Evolutionary conservation across 2,329 filamentous ascomycete species (phyloP).

Genomic region (Claviceps africana): DNA sequence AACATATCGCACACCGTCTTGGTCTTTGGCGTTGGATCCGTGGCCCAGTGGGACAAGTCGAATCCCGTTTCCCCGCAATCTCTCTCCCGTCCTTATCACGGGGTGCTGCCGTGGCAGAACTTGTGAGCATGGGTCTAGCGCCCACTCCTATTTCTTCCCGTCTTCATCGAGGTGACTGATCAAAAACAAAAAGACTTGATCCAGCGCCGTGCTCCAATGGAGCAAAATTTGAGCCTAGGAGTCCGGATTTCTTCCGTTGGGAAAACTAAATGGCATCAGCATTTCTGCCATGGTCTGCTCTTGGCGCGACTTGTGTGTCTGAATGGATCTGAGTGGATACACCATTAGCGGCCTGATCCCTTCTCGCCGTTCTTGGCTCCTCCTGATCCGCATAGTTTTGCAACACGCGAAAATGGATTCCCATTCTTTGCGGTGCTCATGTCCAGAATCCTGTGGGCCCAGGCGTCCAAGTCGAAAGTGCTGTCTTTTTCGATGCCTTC

Average conservation of each 20-base stretch:
- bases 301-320: neutral
- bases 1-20: neutral
- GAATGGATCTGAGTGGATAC: too few relatives aligned
- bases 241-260: neutral
- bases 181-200: neutral
- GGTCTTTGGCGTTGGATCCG: neutral
- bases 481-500: neutral
- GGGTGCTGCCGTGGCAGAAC: neutral
- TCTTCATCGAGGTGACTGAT: neutral
- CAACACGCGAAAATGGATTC: neutral
- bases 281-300: neutral
- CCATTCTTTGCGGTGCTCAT: neutral
- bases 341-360: neutral
- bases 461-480: neutral
- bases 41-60: neutral
- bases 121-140: neutral
- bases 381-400: neutral
- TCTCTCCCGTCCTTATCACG: neutral
- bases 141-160: neutral
- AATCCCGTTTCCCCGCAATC: neutral
- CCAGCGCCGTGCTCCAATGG: neutral
- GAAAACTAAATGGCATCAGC: neutral
- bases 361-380: neutral
- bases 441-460: neutral
- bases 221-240: too few relatives aligned